Evolutionary conservation across 2,329 filamentous ascomycete genomes (phyloP).

Genomic region (Rosellinia necatrix): DNA sequence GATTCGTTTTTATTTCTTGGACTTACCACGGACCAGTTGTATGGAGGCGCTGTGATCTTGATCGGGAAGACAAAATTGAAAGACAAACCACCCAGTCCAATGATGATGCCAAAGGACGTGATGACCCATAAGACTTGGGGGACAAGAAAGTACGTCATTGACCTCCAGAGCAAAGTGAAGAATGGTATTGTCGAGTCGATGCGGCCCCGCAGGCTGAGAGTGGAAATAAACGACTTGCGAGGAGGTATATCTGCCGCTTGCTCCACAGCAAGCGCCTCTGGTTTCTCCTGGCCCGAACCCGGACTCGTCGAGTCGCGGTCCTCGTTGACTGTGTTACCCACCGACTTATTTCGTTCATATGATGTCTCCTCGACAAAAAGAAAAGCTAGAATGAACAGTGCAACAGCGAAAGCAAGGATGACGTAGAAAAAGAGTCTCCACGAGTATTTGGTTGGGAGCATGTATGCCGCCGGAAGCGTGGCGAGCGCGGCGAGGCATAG

Average conservation of each 20-base stretch:
- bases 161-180: slow-evolving; percentile 47
- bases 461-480: slow-evolving; percentile 63
- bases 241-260: slow-evolving; percentile 32
- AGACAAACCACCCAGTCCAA: slow-evolving; percentile 50
- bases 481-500: slow-evolving; percentile 61
- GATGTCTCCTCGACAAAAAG: slow-evolving; percentile 57
- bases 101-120: slow-evolving; percentile 51
- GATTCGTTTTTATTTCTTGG: too few relatives aligned
- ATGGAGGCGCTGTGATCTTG: slow-evolving; percentile 48
- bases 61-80: slow-evolving; percentile 54
- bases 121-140: slow-evolving; percentile 53
- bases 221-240: slow-evolving; percentile 46
- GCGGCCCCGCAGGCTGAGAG: slow-evolving; percentile 45
- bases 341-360: slow-evolving; percentile 44
- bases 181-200: slow-evolving; percentile 46
- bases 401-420: slow-evolving; percentile 57
- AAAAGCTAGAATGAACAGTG: slow-evolving; percentile 51
- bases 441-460: slow-evolving; percentile 61
- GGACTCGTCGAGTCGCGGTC: slow-evolving; percentile 1
- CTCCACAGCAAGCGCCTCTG: slow-evolving; percentile 28
- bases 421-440: slow-evolving; percentile 68
- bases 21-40: slow-evolving; percentile 48
- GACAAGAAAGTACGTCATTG: slow-evolving; percentile 50
- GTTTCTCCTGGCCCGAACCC: slow-evolving; percentile 33
- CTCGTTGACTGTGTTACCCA: background rate